phyloP scores from a whole-genome alignment of 2,329 filamentous ascomycete species.

The Xylariomycetidae sp. region DNA sequence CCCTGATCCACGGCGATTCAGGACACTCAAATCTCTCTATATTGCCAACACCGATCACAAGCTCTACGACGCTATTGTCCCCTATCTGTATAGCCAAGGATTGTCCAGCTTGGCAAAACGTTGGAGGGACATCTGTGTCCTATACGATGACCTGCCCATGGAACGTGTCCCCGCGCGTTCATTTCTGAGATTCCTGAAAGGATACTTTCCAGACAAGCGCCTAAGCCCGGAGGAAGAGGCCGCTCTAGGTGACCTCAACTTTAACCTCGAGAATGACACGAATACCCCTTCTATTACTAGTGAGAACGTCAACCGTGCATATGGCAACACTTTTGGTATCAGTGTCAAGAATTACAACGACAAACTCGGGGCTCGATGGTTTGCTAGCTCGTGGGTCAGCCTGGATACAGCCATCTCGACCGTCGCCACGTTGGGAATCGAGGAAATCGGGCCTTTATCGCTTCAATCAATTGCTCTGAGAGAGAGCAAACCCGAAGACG shows the following conservation, averaged over 20 bases:
- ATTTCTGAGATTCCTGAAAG: constrained; percentile 43
- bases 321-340: constrained; percentile 35
- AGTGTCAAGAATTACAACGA: constrained; percentile 56
- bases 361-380: constrained; percentile 70
- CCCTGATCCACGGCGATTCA: constrained; percentile 30
- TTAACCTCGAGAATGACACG: constrained; percentile 7
- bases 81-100: constrained; percentile 45
- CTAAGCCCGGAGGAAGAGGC: constrained; percentile 34
- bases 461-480: constrained; percentile 72
- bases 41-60: constrained; percentile 35
- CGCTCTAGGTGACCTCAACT: constrained; percentile 7
- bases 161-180: constrained; percentile 34
- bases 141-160: constrained; percentile 36
- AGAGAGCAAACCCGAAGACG: constrained; percentile 48
- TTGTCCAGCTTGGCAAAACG: constrained; percentile 35
- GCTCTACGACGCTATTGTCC: constrained; percentile 49
- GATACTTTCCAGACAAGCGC: constrained; percentile 38
- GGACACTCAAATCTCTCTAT: constrained; percentile 42
- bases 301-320: constrained; percentile 32
- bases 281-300: constrained; percentile 21
- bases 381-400: constrained; percentile 68
- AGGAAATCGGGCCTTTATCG: constrained; percentile 68
- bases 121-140: constrained; percentile 44
- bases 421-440: constrained; percentile 67
- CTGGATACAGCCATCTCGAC: constrained; percentile 64